Evolutionary conservation across 805 yeast genomes (phyloP).

Genomic region (Jamesozyma rosinii): DNA sequence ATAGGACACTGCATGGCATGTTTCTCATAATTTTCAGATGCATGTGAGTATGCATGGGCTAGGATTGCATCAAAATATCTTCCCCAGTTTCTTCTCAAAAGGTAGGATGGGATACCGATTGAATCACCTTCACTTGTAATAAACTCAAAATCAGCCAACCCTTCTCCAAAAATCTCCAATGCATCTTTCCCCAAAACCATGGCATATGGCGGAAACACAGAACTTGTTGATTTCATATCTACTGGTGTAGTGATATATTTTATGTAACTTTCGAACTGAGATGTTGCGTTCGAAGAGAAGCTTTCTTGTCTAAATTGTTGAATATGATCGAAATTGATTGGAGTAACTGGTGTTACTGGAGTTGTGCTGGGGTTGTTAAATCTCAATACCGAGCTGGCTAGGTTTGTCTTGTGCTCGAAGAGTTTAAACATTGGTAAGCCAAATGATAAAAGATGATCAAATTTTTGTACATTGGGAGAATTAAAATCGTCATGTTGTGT

Average conservation of each 20-base stretch:
- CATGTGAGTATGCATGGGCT: conserved; percentile 55
- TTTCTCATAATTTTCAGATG: conserved; percentile 31
- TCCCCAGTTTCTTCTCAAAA: conserved; percentile 73
- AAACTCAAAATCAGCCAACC: conserved; percentile 63
- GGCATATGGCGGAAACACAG: conserved; percentile 69
- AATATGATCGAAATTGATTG: background rate
- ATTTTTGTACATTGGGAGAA: conserved; percentile 35
- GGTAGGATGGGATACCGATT: conserved; percentile 50
- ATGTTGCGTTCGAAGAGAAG: conserved; percentile 13
- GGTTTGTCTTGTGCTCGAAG: conserved; percentile 13
- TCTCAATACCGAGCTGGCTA: background rate
- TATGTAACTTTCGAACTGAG: conserved; percentile 56
- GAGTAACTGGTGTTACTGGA: background rate
- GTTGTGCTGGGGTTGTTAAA: background rate
- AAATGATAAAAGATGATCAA: conserved; percentile 39
- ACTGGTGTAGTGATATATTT: conserved; percentile 67
- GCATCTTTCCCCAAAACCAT: conserved; percentile 71
- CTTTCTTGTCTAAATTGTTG: conserved; percentile 7
- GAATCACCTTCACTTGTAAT: conserved; percentile 61
- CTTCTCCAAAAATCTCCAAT: conserved; percentile 53
- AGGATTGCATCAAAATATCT: conserved; percentile 52
- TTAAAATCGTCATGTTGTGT: conserved; percentile 22
- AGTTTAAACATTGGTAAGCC: conserved; percentile 48
- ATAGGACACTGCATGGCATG: conserved; percentile 11
- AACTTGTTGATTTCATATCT: conserved; percentile 53